phyloP scores from a whole-genome alignment of 257 asterid genomes.

The Solanum bulbocastanum region DNA sequence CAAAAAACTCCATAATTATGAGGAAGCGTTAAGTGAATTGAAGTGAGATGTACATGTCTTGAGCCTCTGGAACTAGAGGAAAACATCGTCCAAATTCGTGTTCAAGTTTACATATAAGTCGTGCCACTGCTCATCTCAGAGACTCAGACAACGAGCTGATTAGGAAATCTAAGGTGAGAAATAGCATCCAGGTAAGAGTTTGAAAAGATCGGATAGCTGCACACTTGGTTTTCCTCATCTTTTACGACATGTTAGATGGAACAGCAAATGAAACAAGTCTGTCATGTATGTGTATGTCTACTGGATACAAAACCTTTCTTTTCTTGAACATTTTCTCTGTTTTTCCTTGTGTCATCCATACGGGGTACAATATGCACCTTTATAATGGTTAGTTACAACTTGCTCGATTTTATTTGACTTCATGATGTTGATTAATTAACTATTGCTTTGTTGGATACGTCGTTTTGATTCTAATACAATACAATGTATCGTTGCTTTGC shows the following conservation, averaged over 20 bases:
- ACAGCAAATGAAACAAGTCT: background rate
- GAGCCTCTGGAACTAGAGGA: background rate
- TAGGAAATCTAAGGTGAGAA: background rate
- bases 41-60: background rate
- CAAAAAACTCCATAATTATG: background rate
- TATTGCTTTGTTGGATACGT: background rate
- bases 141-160: background rate
- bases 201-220: background rate
- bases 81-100: background rate
- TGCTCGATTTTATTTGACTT: background rate
- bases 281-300: background rate
- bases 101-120: background rate
- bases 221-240: background rate
- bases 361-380: background rate
- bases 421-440: background rate
- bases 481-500: constrained; percentile 3
- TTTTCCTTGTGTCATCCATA: background rate
- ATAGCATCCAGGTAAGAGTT: background rate
- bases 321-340: background rate
- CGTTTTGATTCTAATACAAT: background rate
- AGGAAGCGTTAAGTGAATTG: background rate
- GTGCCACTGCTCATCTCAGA: background rate
- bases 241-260: background rate
- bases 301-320: background rate
- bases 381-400: background rate